Evolutionary conservation across 1,284 basidiomycete species (phyloP).

Genomic region (Athelia sp.): DNA sequence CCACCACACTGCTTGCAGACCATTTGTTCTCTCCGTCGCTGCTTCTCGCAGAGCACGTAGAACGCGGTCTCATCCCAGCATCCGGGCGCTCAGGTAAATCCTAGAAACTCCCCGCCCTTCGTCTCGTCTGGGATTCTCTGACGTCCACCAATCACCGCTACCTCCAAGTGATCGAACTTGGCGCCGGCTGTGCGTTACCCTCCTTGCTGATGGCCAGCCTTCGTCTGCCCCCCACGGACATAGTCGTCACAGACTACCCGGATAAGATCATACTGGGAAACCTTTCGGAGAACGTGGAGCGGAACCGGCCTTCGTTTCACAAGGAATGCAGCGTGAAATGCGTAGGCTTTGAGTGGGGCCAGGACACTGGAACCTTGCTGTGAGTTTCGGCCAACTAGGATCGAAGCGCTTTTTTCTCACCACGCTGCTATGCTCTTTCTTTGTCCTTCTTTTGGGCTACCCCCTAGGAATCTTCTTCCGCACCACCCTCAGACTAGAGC

Average conservation of each 20-base stretch:
- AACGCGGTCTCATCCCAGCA: slow-evolving; percentile 43
- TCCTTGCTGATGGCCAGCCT: slow-evolving; percentile 52
- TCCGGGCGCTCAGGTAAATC: slow-evolving; percentile 30
- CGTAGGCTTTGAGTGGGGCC: slow-evolving; percentile 62
- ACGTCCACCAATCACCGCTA: background rate
- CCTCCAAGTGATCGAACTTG: slow-evolving; percentile 56
- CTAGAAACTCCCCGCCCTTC: slow-evolving; percentile 5
- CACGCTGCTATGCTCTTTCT: background rate
- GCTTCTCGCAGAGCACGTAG: slow-evolving; percentile 59
- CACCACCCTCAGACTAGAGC: background rate
- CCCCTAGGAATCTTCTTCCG: slow-evolving; percentile 5
- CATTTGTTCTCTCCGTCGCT: slow-evolving; percentile 67
- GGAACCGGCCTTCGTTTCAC: slow-evolving; percentile 36
- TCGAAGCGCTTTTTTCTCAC: background rate
- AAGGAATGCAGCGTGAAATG: slow-evolving; percentile 37
- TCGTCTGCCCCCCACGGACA: slow-evolving; percentile 37
- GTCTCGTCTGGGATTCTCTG: slow-evolving; percentile 10
- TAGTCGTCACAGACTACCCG: slow-evolving; percentile 65
- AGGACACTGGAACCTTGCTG: slow-evolving; percentile 40
- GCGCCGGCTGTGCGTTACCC: slow-evolving; percentile 61
- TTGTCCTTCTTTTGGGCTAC: background rate
- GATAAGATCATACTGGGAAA: slow-evolving; percentile 56
- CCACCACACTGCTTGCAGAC: slow-evolving; percentile 66
- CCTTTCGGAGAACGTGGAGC: slow-evolving; percentile 44
- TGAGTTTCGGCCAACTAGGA: slow-evolving; percentile 25